phyloP scores from a whole-genome alignment of 2,329 filamentous ascomycete genomes.

The Huntiella savannae region DNA sequence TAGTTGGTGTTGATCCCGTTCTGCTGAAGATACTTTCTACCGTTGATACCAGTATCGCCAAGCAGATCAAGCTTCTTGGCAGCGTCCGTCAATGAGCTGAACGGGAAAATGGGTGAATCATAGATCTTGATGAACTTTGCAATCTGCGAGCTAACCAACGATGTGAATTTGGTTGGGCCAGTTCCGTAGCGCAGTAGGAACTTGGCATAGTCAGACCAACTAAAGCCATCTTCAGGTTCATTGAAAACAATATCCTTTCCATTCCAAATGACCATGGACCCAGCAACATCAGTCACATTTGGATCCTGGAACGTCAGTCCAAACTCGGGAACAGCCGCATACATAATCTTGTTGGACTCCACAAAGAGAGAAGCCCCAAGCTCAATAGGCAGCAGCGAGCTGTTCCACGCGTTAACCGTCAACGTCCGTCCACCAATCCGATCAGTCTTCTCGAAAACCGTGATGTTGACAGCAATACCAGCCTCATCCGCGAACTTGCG shows the following conservation, averaged over 20 bases:
- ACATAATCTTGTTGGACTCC: conserved; percentile 61
- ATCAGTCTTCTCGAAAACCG: conserved; percentile 62
- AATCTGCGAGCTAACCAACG: conserved; percentile 52
- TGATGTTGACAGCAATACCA: conserved; percentile 53
- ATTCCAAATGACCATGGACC: conserved; percentile 60
- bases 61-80: conserved; percentile 49
- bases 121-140: conserved; percentile 65
- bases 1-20: conserved; percentile 43
- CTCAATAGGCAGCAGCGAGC: conserved; percentile 53
- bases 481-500: conserved; percentile 46
- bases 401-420: conserved; percentile 58
- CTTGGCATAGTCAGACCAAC: conserved; percentile 71
- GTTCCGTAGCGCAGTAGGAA: conserved; percentile 73
- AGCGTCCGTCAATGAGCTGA: conserved; percentile 51
- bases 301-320: conserved; percentile 38
- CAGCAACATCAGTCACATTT: conserved; percentile 22
- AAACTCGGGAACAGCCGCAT: conserved; percentile 51
- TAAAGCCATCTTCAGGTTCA: conserved; percentile 15
- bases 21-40: conserved; percentile 48
- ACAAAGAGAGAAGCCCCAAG: conserved; percentile 89
- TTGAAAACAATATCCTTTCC: conserved; percentile 38
- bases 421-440: conserved; percentile 74
- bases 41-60: conserved; percentile 48
- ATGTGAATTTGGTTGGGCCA: conserved; percentile 54
- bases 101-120: conserved; percentile 65